Percentiles rank a stretch among this genome's conserved stretches.
Evolutionary conservation across 192 early-diverging fungal species (phyloP).

Genomic region (Linnemannia hyalina): DNA sequence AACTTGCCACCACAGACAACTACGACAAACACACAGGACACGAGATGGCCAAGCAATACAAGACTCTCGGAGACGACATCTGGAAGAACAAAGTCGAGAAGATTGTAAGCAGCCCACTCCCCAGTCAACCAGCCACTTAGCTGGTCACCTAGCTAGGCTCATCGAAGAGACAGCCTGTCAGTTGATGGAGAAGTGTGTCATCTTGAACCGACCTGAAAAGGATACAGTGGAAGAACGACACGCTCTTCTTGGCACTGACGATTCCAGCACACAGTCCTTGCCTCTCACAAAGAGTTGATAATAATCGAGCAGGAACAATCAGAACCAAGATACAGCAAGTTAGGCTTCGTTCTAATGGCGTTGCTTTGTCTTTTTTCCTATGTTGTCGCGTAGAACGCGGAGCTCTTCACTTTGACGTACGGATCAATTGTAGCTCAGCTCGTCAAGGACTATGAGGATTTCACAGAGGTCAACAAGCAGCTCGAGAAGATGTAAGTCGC

Average conservation of each 20-base stretch:
- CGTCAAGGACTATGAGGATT: slow-evolving; percentile 95
- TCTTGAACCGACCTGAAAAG: not conserved
- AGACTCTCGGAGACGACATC: slow-evolving; percentile 91
- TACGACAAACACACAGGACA: not conserved
- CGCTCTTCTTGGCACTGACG: not conserved
- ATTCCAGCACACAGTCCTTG: not conserved
- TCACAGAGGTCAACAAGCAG: slow-evolving; percentile 92
- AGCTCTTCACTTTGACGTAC: slow-evolving; percentile 98
- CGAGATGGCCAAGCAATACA: slow-evolving; percentile 75
- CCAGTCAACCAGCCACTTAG: not conserved
- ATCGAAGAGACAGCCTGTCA: not conserved
- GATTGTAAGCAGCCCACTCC: slow-evolving; percentile 74
- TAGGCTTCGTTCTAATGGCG: not conserved
- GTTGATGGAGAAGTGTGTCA: not conserved
- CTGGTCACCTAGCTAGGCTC: not conserved
- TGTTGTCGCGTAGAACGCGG: slow-evolving; percentile 72
- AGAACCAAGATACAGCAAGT: not conserved
- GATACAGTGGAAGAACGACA: no score
- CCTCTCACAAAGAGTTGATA: not conserved
- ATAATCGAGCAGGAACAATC: not conserved
- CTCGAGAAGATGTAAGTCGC: slow-evolving; percentile 94
- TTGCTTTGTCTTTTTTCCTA: not conserved
- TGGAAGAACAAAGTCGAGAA: slow-evolving; percentile 97
- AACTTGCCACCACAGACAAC: not conserved
- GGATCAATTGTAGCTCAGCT: slow-evolving; percentile 96